phyloP scores from a whole-genome alignment of 129 eudicot species.

The Silybum marianum region DNA sequence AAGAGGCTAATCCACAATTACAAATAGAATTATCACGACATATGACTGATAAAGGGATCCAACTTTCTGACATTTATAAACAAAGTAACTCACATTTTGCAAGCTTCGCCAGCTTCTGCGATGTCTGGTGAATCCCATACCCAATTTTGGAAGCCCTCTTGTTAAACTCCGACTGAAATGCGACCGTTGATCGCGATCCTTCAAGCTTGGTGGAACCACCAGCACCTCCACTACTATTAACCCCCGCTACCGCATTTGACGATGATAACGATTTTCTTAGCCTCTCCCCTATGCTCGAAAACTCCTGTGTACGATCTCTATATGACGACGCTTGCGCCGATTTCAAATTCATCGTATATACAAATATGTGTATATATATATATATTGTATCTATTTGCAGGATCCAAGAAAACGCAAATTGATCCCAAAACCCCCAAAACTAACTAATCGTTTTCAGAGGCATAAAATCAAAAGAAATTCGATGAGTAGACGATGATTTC shows the following conservation, averaged over 20 bases:
- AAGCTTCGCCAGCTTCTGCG: slow-evolving; percentile 84
- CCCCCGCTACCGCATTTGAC: slow-evolving; percentile 28
- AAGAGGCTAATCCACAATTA: slow-evolving; percentile 6
- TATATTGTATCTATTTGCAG: background rate
- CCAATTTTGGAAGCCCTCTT: slow-evolving; percentile 81
- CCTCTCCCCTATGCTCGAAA: slow-evolving; percentile 59
- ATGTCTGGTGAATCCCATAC: slow-evolving; percentile 84
- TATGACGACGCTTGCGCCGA: slow-evolving; percentile 56
- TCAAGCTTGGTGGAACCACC: slow-evolving; percentile 33
- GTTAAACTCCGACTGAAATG: slow-evolving; percentile 76
- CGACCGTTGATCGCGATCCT: slow-evolving; percentile 54
- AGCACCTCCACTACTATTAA: slow-evolving; percentile 25
- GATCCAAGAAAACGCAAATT: slow-evolving; percentile 11
- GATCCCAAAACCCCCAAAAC: slow-evolving; percentile 28
- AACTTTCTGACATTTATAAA: background rate
- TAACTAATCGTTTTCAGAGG: background rate
- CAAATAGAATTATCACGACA: background rate
- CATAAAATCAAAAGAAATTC: background rate
- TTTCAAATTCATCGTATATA: slow-evolving; percentile 40
- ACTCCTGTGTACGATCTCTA: slow-evolving; percentile 81
- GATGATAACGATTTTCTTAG: slow-evolving; percentile 45
- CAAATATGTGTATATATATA: background rate
- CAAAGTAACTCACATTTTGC: slow-evolving; percentile 65
- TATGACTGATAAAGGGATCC: background rate
- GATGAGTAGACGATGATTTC: background rate